These are phyloP conservation scores for Alternaria conjuncta DNA, from an alignment of 2,329 filamentous ascomycete genomes.

Conservation along the genomic window DNA sequence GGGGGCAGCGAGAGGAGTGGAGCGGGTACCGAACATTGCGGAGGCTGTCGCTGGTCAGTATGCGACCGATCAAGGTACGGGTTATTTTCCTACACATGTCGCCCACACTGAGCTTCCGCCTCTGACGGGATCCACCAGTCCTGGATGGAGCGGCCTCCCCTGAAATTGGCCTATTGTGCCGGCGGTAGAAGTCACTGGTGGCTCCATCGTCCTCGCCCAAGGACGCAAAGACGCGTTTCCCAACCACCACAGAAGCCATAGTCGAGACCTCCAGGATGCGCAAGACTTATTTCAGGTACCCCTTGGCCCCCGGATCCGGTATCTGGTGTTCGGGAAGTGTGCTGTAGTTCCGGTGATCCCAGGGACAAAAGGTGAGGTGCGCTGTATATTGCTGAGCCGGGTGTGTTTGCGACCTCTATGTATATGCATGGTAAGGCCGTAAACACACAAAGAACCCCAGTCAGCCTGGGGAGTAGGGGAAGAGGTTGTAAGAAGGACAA, in stretches of 20 bases:
- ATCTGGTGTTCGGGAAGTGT: background rate
- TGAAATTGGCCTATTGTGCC: background rate
- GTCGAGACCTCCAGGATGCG: background rate
- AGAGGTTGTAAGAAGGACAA: background rate
- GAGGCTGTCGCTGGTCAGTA: conserved; percentile 24
- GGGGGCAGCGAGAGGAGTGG: conserved; percentile 39
- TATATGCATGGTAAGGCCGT: conserved; percentile 10
- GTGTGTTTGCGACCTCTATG: background rate
- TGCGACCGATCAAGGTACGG: background rate
- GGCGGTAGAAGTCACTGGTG: conserved; percentile 9
- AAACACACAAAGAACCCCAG: background rate
- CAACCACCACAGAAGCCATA: conserved; percentile 6
- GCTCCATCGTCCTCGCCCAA: conserved; percentile 7
- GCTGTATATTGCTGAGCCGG: background rate
- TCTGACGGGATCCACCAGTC: conserved; percentile 3
- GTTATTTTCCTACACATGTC: conserved; percentile 15
- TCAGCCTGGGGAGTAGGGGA: conserved; percentile 9
- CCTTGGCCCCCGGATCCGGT: background rate
- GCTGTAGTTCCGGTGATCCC: background rate
- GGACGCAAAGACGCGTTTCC: conserved; percentile 13
- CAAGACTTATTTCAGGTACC: background rate
- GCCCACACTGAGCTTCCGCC: conserved; percentile 13
- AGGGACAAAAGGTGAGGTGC: background rate
- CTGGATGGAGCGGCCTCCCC: conserved; percentile 1
- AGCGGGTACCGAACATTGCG: conserved; percentile 31